phyloP scores from a whole-genome alignment of 768 basidiomycete species.

The Coprinopsis strossmayeri region DNA sequence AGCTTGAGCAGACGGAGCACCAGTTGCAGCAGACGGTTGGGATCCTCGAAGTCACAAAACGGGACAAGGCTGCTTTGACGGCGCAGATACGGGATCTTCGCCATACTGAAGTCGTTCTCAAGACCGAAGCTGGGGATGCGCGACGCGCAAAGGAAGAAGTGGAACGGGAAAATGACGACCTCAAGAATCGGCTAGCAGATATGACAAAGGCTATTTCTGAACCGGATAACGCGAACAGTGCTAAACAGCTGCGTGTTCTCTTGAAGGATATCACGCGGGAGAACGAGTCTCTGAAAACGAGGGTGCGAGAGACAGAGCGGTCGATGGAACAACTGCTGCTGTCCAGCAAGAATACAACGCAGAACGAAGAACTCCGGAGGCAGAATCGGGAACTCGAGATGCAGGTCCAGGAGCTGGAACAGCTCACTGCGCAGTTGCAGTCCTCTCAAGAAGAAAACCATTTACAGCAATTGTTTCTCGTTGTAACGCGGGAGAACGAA shows the following conservation, averaged over 20 bases:
- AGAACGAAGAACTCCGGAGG: slow-evolving; percentile 25
- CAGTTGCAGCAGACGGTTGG: slow-evolving; percentile 23
- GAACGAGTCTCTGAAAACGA: slow-evolving; percentile 30
- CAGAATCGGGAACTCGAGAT: slow-evolving; percentile 26
- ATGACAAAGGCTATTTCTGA: slow-evolving; percentile 26
- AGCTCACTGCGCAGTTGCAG: slow-evolving; percentile 25
- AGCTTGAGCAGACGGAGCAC: slow-evolving; percentile 25
- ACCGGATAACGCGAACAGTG: slow-evolving; percentile 19
- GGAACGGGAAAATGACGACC: slow-evolving; percentile 22
- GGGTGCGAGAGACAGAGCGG: slow-evolving; percentile 28
- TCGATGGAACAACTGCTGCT: slow-evolving; percentile 30
- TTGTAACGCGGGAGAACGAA: slow-evolving; percentile 28
- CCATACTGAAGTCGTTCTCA: slow-evolving; percentile 17
- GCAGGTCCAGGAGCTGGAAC: slow-evolving; percentile 26
- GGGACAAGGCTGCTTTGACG: slow-evolving; percentile 19
- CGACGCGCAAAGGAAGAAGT: slow-evolving; percentile 18
- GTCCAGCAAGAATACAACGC: slow-evolving; percentile 23
- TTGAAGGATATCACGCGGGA: slow-evolving; percentile 33
- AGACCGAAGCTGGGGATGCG: slow-evolving; percentile 19
- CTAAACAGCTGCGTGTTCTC: slow-evolving; percentile 28
- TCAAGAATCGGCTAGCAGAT: slow-evolving; percentile 23
- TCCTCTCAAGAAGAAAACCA: slow-evolving; percentile 21
- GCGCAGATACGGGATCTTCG: slow-evolving; percentile 17
- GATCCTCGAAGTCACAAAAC: slow-evolving; percentile 20
- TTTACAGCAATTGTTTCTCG: slow-evolving; percentile 19